Evolutionary conservation across 2,329 filamentous ascomycete genomes (phyloP), one percentile per base, ranked within the genome.

Genomic region (Phoma sp.): DNA sequence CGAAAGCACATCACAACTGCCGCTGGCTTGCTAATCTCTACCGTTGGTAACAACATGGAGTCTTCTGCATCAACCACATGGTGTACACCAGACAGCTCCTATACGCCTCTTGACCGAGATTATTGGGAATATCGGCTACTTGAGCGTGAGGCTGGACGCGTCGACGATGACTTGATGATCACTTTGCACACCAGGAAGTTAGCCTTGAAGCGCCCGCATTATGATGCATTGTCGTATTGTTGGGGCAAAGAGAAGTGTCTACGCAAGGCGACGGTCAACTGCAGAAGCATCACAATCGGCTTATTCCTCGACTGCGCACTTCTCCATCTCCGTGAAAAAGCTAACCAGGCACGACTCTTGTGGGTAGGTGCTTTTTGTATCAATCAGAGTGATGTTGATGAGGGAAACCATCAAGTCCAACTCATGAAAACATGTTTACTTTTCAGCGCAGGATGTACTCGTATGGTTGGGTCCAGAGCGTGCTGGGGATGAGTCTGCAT

Each of bases 351-450:
- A 10, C 43, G 13, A 3, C 12, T 38, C 3, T 22, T 57, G 22
- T 60, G 58, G 57, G 35, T 54, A 12, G 57, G 57, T 24, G 46
- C 57, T 3, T 2, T 60, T 2, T 51, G 48, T 21, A 60, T 60
- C 27, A 53, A 60, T 19, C 57, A 62, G 15, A 24, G 33, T 6
- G 47, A 57, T 21, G 10, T 50, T 6, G 33, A 46, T 3, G 59
- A 62, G 17, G 43, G 57, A 17, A 51, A 39, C n/a, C 44, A 43
- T 9, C 59, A 60, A 27, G 53, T 62, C 2, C 25, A 39, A 24
- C 39, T 60, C 0, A 62, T 60, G 59, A 49, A 33, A 12, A 19
- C 17, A 46, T 1, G 60, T 60, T 2, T 62, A 60, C 37, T 24
- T 35, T 2, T 19, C 15, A 12, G 56, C 56, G 4, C 25, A 35